Percentiles rank a stretch among this genome's conserved stretches.
Conservation (phyloP, 495 filamentous ascomycete genomes). For the Penicillium crystallinum region DNA sequence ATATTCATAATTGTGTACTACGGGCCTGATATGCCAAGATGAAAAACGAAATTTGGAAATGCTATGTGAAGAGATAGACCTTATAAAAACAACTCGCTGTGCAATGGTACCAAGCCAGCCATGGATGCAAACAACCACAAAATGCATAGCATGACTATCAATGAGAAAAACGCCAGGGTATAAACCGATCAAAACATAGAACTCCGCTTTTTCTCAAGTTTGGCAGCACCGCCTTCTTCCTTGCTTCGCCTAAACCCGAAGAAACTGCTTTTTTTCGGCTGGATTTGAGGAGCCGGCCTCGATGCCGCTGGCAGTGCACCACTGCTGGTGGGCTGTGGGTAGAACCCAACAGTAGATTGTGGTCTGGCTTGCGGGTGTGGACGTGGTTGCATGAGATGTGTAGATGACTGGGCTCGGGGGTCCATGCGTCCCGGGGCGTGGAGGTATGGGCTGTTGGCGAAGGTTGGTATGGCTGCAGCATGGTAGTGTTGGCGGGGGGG, state of each 20-base stretch:
- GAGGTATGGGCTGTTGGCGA: slow-evolving; percentile 15
- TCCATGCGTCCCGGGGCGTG: slow-evolving; percentile 8
- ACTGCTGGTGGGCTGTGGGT: slow-evolving; percentile 12
- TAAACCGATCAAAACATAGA: slow-evolving; percentile 43
- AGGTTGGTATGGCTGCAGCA: slow-evolving; percentile 5
- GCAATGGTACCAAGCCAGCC: neutral
- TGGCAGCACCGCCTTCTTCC: slow-evolving; percentile 27
- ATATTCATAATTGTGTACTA: too few species aligned
- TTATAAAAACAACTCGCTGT: neutral
- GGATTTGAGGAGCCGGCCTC: slow-evolving; percentile 13
- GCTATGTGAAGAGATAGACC: neutral
- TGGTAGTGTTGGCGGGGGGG: slow-evolving; percentile 11
- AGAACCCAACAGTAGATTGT: slow-evolving; percentile 12
- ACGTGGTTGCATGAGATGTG: slow-evolving; percentile 12
- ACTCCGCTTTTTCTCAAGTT: slow-evolving; percentile 48
- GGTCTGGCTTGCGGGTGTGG: slow-evolving; percentile 14
- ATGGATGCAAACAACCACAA: neutral
- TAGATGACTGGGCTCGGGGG: slow-evolving; percentile 19
- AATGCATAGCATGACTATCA: neutral
- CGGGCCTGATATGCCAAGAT: too few species aligned
- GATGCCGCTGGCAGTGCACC: slow-evolving; percentile 14
- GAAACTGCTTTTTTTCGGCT: slow-evolving; percentile 47
- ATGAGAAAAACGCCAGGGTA: slow-evolving; percentile 13
- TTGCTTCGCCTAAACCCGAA: slow-evolving; percentile 38
- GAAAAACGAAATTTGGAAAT: too few species aligned